Evolutionary conservation across 75 land plant genomes (phyloP), one percentile per base, ranked within the genome.

Genomic region (Pinus taeda): DNA sequence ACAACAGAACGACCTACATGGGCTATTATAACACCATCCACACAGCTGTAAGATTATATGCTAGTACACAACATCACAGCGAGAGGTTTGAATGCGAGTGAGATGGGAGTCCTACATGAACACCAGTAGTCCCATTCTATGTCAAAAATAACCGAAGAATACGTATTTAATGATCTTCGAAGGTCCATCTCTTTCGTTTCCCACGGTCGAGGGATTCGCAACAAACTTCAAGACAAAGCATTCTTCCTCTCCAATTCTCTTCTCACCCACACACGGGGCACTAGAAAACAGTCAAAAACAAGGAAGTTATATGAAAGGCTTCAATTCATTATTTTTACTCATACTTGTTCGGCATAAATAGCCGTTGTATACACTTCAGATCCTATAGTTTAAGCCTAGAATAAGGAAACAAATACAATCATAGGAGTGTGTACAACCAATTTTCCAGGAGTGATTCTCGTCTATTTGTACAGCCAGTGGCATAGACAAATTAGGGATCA

Each of bases 61-160:
- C 80, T 79, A 90, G 77, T 88, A 90, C 20, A 92, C 79, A 60
- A 86, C 69, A 33, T 74, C 67, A 7, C 72, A 80, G 1, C 71
- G 58, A 15, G 24, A 57, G 15, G 88, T 6, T 18, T 89, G 82
- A 2, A 92, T 86, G 39, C 94, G 79, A 4, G 88, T 92, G 1
- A 92, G 85, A 70, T 88, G 88, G 3, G 92, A 88, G 86, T 92
- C 94, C 75, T 90, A 90, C 62, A 92, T 57, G 86, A 79, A 79
- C 5, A 92, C 82, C 1, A 92, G 87, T 4, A 92, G 92, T 12
- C 94, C 94, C 22, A 81, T 92, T 75, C 82, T 80, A 67, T 92
- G 94, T 77, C 92, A 86, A 79, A 92, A 92, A 75, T 90, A 92
- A 13, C 94, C 94, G 58, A 77, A 82, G 18, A 92, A 57, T 6